A percentile compares a stretch with the other conserved stretches of the same genome.
These are phyloP conservation scores for Camelina laxa DNA, from an alignment of 345 rosid species.

Conservation along the genomic window DNA sequence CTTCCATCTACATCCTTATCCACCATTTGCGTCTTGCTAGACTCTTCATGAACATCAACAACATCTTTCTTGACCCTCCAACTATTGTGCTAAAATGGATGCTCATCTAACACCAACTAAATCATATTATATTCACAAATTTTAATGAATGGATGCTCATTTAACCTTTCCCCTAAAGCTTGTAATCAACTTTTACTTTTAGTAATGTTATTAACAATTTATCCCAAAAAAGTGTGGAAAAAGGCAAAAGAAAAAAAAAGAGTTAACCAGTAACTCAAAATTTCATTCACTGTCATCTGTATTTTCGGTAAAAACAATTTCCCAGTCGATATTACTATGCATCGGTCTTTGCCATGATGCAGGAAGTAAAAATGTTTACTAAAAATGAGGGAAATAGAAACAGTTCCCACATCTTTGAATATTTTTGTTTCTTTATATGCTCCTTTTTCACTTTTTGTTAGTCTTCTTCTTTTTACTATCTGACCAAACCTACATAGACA, in stretches of 20 bases:
- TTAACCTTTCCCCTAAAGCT: no score
- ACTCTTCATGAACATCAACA: no score
- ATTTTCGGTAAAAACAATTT: conserved; percentile 23
- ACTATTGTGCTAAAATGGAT: no score
- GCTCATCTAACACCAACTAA: no score
- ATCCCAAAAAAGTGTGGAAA: neutral
- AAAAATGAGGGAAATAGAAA: conserved; percentile 39
- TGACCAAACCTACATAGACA: conserved; percentile 39
- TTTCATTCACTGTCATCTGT: conserved; percentile 19
- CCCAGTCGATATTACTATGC: conserved; percentile 28
- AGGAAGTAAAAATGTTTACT: conserved; percentile 37
- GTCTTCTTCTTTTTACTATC: conserved; percentile 44
- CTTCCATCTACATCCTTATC: no score
- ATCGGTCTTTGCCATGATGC: conserved; percentile 42
- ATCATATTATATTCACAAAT: no score
- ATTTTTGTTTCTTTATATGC: conserved; percentile 28
- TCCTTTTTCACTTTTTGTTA: conserved; percentile 42
- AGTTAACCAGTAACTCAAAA: conserved; percentile 29
- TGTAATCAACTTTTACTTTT: no score
- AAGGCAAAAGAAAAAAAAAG: conserved; percentile 3
- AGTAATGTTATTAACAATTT: no score
- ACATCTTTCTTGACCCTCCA: no score
- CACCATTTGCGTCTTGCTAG: no score
- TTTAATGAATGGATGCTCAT: no score
- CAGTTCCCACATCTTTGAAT: conserved; percentile 20